These are phyloP conservation scores for Fusarium tanahbumbuense DNA, from an alignment of 2,329 filamentous ascomycete genomes.

Conservation along the genomic window DNA sequence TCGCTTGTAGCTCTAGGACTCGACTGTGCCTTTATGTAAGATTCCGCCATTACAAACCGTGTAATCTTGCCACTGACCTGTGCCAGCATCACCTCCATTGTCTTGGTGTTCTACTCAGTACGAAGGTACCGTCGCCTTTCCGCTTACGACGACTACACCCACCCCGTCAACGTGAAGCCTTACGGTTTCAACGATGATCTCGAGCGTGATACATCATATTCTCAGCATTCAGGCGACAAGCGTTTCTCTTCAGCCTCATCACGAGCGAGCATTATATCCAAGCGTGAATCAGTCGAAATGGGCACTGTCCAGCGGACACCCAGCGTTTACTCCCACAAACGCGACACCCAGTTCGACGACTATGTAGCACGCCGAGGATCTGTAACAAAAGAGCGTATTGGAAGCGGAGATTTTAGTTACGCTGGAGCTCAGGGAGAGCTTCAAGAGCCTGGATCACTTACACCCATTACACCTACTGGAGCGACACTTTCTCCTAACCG, in stretches of 20 bases:
- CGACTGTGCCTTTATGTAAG: conserved; percentile 63
- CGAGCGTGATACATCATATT: conserved; percentile 45
- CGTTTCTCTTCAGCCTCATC: conserved; percentile 44
- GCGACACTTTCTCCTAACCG: conserved; percentile 34
- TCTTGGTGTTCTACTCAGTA: conserved; percentile 60
- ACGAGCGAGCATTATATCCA: conserved; percentile 48
- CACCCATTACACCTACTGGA: background rate
- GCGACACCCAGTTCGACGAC: conserved; percentile 61
- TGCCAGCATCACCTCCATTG: conserved; percentile 52
- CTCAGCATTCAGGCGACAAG: conserved; percentile 46
- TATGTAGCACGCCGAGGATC: conserved; percentile 54
- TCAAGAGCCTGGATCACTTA: conserved; percentile 18
- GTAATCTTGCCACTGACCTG: conserved; percentile 3
- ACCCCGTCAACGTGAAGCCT: conserved; percentile 61
- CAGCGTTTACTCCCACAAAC: conserved; percentile 57
- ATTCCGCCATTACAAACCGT: background rate
- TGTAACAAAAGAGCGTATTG: conserved; percentile 39
- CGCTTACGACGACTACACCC: conserved; percentile 62
- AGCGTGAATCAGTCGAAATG: conserved; percentile 39
- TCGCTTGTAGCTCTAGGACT: conserved; percentile 61
- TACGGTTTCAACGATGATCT: conserved; percentile 58
- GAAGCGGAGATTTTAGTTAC: conserved; percentile 52
- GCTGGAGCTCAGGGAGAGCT: conserved; percentile 24
- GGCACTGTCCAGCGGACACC: conserved; percentile 41
- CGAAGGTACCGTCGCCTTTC: conserved; percentile 61